Conservation (phyloP, 805 yeast genomes). For the Teunomyces atbi region DNA sequence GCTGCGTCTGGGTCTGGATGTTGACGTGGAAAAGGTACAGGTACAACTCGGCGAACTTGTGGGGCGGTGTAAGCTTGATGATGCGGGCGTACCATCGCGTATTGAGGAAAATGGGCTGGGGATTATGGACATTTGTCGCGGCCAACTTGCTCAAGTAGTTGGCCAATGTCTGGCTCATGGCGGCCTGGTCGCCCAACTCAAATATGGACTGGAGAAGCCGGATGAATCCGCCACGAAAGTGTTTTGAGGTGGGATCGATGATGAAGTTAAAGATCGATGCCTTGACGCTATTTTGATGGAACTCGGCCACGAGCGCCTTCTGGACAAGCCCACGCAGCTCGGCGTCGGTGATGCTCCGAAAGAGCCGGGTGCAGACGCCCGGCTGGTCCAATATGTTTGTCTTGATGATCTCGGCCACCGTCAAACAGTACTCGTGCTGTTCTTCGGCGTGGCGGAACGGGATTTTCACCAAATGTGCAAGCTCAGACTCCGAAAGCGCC, state of each 20-base stretch:
- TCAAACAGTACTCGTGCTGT: conserved; percentile 26
- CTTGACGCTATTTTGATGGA: conserved; percentile 19
- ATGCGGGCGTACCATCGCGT: conserved; percentile 15
- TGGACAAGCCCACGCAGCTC: conserved; percentile 16
- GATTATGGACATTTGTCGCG: conserved; percentile 19
- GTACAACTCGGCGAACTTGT: conserved; percentile 22
- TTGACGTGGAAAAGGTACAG: conserved; percentile 31
- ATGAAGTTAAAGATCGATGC: conserved; percentile 27
- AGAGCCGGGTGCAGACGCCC: conserved; percentile 13
- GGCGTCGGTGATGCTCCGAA: conserved; percentile 19
- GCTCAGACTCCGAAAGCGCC: conserved; percentile 20
- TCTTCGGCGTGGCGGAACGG: conserved; percentile 25
- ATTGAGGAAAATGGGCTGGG: conserved; percentile 19
- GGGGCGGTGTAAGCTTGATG: conserved; percentile 16
- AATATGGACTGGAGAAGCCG: conserved; percentile 16
- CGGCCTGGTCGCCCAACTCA: conserved; percentile 10
- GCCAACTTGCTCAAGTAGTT: conserved; percentile 29
- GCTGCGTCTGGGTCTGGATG: conserved; percentile 23
- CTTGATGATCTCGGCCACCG: conserved; percentile 28
- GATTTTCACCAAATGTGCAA: conserved; percentile 23
- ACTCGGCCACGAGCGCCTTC: conserved; percentile 15
- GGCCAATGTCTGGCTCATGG: conserved; percentile 17
- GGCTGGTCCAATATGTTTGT: conserved; percentile 29
- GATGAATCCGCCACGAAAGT: conserved; percentile 16
- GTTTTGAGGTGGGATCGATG: conserved; percentile 19